These are phyloP conservation scores for Solanum aculeatissimum DNA, from an alignment of 305 asterid species.

Conservation along the genomic window DNA sequence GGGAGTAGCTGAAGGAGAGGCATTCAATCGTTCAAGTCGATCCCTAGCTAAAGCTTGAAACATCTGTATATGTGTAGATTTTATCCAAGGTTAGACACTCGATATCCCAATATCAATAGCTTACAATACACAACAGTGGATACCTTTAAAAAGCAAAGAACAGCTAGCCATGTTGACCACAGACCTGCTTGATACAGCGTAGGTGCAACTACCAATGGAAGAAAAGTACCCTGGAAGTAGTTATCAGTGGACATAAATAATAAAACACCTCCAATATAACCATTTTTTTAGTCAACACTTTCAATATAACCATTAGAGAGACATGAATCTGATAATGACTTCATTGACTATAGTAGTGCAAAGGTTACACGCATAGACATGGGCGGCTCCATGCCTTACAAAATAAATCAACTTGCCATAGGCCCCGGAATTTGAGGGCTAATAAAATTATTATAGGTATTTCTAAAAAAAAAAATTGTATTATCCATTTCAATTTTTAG, in stretches of 20 bases:
- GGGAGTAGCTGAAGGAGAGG: slow-evolving; percentile 83
- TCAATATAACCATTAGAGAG: neutral
- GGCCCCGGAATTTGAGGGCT: too few species aligned
- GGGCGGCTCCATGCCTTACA: too few species aligned
- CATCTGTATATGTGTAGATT: slow-evolving; percentile 28
- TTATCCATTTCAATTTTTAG: too few species aligned
- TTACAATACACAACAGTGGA: neutral
- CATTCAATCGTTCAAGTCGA: slow-evolving; percentile 88
- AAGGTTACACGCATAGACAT: neutral
- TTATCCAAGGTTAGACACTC: neutral
- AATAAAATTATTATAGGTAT: too few species aligned
- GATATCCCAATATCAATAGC: neutral
- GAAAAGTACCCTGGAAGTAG: slow-evolving; percentile 60
- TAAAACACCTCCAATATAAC: neutral
- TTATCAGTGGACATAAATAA: neutral
- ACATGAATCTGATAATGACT: neutral
- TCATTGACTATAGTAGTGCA: neutral
- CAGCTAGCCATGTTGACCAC: slow-evolving; percentile 63
- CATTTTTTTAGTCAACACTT: too few species aligned
- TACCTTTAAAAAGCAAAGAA: slow-evolving; percentile 69
- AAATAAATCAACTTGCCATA: too few species aligned
- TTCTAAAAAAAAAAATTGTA: too few species aligned
- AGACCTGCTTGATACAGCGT: slow-evolving; percentile 53
- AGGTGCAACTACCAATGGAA: slow-evolving; percentile 61
- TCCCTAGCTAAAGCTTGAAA: slow-evolving; percentile 94